Conservation (phyloP, 1,139 yeast species). For the Wickerhamomyces sp. region DNA sequence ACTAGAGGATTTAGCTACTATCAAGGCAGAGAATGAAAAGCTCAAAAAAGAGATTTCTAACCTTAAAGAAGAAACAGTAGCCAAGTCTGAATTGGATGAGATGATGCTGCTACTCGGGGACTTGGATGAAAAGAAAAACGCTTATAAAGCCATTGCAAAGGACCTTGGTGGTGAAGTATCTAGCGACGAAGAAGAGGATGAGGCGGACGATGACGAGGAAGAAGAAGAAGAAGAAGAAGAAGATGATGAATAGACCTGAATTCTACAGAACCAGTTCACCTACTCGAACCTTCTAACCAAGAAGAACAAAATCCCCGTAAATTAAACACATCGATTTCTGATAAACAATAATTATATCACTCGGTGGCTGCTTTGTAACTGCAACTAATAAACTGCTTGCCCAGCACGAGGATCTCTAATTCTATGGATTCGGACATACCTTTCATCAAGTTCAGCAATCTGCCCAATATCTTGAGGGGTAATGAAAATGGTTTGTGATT, state of each 20-base stretch:
- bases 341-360: too few species aligned
- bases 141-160: constrained; percentile 50
- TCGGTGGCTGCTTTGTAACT: not conserved
- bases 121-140: constrained; percentile 60
- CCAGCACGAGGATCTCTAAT: constrained; percentile 39
- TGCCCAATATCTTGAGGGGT: constrained; percentile 92
- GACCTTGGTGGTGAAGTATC: constrained; percentile 46
- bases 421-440: constrained; percentile 65
- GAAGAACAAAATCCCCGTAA: too few species aligned
- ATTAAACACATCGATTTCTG: too few species aligned
- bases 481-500: constrained; percentile 84
- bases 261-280: too few species aligned
- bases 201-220: constrained; percentile 36
- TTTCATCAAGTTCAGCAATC: constrained; percentile 58
- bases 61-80: constrained; percentile 32
- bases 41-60: constrained; percentile 8
- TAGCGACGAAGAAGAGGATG: constrained; percentile 49
- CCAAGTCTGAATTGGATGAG: constrained; percentile 67
- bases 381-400: not conserved
- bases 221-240: constrained; percentile 1
- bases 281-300: not conserved
- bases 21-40: constrained; percentile 6
- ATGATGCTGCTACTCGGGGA: constrained; percentile 70
- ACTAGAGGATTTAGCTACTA: not conserved
- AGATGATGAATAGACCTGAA: not conserved